phyloP scores from a whole-genome alignment of 2,329 filamentous ascomycete species.

The Aspergillus ruber region DNA sequence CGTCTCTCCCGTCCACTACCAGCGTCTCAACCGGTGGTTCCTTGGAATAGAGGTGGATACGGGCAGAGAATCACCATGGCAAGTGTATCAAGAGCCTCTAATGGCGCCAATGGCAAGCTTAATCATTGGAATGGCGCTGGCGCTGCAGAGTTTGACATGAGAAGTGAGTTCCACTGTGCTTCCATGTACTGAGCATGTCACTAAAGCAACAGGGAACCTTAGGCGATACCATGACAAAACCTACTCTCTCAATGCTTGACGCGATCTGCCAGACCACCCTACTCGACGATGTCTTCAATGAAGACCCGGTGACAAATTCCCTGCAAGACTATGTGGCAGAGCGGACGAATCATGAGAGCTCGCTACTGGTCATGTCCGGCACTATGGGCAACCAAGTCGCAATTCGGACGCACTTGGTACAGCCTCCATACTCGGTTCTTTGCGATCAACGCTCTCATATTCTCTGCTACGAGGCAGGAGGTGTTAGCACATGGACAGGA shows the following conservation, averaged over 20 bases:
- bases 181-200: neutral
- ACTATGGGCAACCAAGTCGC: slow-evolving; percentile 93
- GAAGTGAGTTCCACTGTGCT: slow-evolving; percentile 33
- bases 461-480: slow-evolving; percentile 57
- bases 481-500: slow-evolving; percentile 64
- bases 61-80: slow-evolving; percentile 15
- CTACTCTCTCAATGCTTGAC: slow-evolving; percentile 72
- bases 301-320: slow-evolving; percentile 70
- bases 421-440: slow-evolving; percentile 73
- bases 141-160: slow-evolving; percentile 51
- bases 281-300: slow-evolving; percentile 74
- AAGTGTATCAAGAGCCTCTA: slow-evolving; percentile 12
- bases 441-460: slow-evolving; percentile 77
- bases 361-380: slow-evolving; percentile 76
- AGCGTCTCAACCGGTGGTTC: slow-evolving; percentile 1
- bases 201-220: slow-evolving; percentile 2
- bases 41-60: slow-evolving; percentile 4
- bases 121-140: slow-evolving; percentile 41
- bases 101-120: slow-evolving; percentile 12
- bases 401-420: slow-evolving; percentile 67
- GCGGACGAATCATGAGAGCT: slow-evolving; percentile 68
- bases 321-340: slow-evolving; percentile 69
- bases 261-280: slow-evolving; percentile 70
- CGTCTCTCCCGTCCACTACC: slow-evolving; percentile 7
- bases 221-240: slow-evolving; percentile 68